Base-by-base conservation (phyloP, 2,329 filamentous ascomycete species). In the Xylariaceae sp. region DNA sequence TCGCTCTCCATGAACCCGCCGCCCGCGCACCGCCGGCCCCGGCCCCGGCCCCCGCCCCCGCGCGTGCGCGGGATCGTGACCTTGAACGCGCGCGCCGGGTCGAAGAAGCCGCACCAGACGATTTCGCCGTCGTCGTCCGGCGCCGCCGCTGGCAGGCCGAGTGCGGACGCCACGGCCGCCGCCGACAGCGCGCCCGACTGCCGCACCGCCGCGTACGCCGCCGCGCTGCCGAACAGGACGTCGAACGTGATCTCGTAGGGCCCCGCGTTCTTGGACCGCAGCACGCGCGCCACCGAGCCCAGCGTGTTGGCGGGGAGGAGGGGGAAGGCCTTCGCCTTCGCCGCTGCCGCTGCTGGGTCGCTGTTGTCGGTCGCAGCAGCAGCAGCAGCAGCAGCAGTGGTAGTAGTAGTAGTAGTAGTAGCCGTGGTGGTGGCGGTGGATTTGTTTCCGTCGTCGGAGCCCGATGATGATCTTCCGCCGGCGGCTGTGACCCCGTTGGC, bases 221-320 rank as follows among this genome's bases (percentile, higher is more conserved):
- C 45, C 9, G 44, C 34, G 0, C 54, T 49, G 0, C 48, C 48
- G 43, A 74, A 74, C 33, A 74, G 65, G 22, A 69, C 56, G 35
- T 74, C 70, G 17, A 72, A 58, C 0, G 69, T 72, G 18, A 73
- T 55, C 39, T 73, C 67, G 37, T 59, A 74, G 0, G 69, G 68
- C 0, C 68, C 68, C 0, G 67, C 55, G 28, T 71, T 72, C 44
- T 73, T 75, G 11, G 64, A 67, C 0, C 69, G 59, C 1, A 72
- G 43, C 2, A 68, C 55, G 3, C 51, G 53, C 0, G 64, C 60
- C 3, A 69, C 30, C 18, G 65, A 60, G 0, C 55, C 49, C 1
- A 48, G 36, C 3, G 33, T 40, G 1, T 17, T 31, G 12, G 37
- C 37, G 21, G 27, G 16, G 7, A 37, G 9, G 29, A 21, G 29